These are phyloP conservation scores for Biscogniauxia sp. DNA, from an alignment of 2,329 filamentous ascomycete genomes.

Conservation along the genomic window DNA sequence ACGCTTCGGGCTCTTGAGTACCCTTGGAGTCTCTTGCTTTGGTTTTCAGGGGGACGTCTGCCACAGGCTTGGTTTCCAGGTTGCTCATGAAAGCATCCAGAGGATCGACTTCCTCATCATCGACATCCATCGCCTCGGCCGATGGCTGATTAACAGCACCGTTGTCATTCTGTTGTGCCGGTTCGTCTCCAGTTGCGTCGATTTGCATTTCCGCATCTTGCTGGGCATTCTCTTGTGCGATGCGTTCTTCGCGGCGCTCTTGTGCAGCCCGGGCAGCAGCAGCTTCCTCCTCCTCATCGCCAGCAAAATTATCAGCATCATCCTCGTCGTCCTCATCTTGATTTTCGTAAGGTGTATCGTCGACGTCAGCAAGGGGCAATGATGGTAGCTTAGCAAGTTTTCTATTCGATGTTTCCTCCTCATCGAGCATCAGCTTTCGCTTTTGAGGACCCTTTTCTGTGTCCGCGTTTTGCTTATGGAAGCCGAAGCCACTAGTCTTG, in stretches of 20 bases:
- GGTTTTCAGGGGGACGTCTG: constrained; percentile 30
- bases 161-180: constrained; percentile 24
- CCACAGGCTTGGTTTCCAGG: constrained; percentile 45
- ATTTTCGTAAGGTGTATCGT: constrained; percentile 59
- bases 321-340: constrained; percentile 64
- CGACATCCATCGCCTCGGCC: constrained; percentile 55
- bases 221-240: constrained; percentile 51
- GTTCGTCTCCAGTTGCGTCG: constrained; percentile 30
- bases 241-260: constrained; percentile 74
- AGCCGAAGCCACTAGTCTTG: constrained; percentile 81
- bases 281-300: constrained; percentile 82
- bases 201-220: constrained; percentile 43
- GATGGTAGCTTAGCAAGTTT: constrained; percentile 90
- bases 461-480: constrained; percentile 66
- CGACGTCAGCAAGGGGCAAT: constrained; percentile 63
- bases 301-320: constrained; percentile 74
- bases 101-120: constrained; percentile 74
- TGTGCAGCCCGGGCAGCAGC: constrained; percentile 82
- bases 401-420: constrained; percentile 81
- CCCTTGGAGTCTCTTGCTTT: constrained; percentile 45
- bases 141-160: constrained; percentile 19
- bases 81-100: constrained; percentile 96
- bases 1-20: constrained; percentile 71
- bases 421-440: constrained; percentile 78
- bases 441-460: constrained; percentile 65